Evolutionary conservation across 305 asterid species (phyloP).

Genomic region (Stenogyne calaminthoides): DNA sequence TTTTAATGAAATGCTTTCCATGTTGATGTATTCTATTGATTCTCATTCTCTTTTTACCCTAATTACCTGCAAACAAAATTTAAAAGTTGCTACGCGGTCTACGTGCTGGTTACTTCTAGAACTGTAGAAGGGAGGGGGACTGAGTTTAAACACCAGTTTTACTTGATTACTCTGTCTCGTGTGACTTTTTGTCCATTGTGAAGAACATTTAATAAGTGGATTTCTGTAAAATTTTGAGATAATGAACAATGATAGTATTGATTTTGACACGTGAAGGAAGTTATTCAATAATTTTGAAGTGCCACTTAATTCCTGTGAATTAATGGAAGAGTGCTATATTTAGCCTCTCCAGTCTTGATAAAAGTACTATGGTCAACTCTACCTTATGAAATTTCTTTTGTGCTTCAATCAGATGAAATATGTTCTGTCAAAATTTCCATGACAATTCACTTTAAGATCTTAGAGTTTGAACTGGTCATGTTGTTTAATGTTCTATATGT

Average conservation of each 20-base stretch:
- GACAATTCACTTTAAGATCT: not conserved
- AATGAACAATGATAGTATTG: not conserved
- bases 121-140: slow-evolving; percentile 20
- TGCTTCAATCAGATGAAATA: slow-evolving; percentile 16
- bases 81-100: slow-evolving; percentile 13
- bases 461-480: slow-evolving; percentile 1
- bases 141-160: slow-evolving; percentile 1
- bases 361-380: slow-evolving; percentile 16
- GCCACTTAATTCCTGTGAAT: slow-evolving; percentile 8
- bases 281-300: slow-evolving; percentile 15
- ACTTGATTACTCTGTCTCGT: not conserved
- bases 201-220: not conserved
- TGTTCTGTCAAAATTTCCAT: slow-evolving; percentile 13
- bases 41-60: slow-evolving; percentile 21
- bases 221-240: slow-evolving; percentile 11
- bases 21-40: slow-evolving; percentile 25
- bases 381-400: slow-evolving; percentile 4
- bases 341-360: slow-evolving; percentile 7
- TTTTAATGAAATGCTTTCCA: slow-evolving; percentile 21
- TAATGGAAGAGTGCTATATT: slow-evolving; percentile 3
- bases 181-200: not conserved
- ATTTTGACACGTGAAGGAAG: slow-evolving; percentile 6
- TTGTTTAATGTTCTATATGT: slow-evolving; percentile 25
- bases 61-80: slow-evolving; percentile 12
- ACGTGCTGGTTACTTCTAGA: not conserved